Base-by-base conservation (phyloP, 2,329 filamentous ascomycete genomes). In the Fusarium paranaense region DNA sequence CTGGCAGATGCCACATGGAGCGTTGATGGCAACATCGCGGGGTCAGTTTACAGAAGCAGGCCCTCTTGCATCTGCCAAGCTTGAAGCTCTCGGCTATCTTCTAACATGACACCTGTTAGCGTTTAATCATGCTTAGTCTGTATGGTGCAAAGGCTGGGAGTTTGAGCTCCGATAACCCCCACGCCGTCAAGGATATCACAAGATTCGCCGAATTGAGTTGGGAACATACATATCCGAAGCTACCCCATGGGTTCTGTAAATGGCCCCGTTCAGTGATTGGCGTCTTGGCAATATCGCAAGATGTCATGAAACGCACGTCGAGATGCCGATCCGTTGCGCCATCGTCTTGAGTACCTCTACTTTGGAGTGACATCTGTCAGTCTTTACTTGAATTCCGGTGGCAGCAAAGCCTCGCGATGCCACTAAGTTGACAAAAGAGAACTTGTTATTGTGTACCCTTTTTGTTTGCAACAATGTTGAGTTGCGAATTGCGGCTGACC, bases 251-350 rank as follows among this genome's bases (percentile, higher is more conserved):
- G 40, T 50, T 47, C 38, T 42, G 18, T 14, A n/a, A n/a, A 45
- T 22, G 3, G 13, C 3, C 32, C 30, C 10, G 16, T 25, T 63
- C 56, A 18, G 11, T 35, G 22, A 45, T 67, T 63, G 54, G 66
- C 18, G 25, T 13, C 32, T 62, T 58, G 45, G 60, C 35, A 32
- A 33, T 56, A 54, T 64, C 56, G 50, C 33, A 64, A 50, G 33
- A 63, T 63, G 50, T 63, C 42, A 56, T 27, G 10, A 63, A 63
- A 56, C 61, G 61, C 61, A 63, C 61, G 61, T 40, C 33, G 25
- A 38, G 14, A 35, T 25, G 56, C 4, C 37, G 27, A 59, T 59
- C 65, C 7, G 30, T 68, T 60, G 40, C 68, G 65, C 57, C 61
- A 70, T 70, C 27, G 33, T 10, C 30, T 18, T 14, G 7, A 42